These are phyloP conservation scores for Claviceps lovelessii DNA, from an alignment of 2,329 filamentous ascomycete species.

Conservation along the genomic window DNA sequence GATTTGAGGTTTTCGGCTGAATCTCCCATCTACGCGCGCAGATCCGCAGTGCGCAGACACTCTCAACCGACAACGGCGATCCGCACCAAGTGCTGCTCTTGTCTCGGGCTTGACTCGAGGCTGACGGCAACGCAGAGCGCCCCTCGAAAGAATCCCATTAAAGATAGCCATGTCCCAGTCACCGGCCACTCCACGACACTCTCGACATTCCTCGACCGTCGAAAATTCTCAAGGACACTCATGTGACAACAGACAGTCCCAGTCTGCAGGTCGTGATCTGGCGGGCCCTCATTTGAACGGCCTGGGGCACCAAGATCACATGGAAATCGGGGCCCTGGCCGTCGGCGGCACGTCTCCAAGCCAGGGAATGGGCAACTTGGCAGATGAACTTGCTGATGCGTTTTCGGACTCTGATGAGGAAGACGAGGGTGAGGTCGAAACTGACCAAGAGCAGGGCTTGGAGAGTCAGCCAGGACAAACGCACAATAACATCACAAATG, in stretches of 20 bases:
- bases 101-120: background rate
- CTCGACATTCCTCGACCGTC: conserved; percentile 41
- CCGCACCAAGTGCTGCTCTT: background rate
- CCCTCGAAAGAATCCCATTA: background rate
- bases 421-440: conserved; percentile 39
- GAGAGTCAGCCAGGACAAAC: background rate
- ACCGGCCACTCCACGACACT: conserved; percentile 38
- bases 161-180: conserved; percentile 3
- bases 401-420: conserved; percentile 53
- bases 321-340: conserved; percentile 32
- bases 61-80: background rate
- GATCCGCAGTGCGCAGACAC: background rate
- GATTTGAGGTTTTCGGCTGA: background rate
- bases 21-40: background rate
- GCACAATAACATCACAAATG: background rate
- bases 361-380: conserved; percentile 59
- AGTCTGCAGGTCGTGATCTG: conserved; percentile 36
- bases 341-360: conserved; percentile 26
- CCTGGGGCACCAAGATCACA: conserved; percentile 32
- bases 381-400: conserved; percentile 66
- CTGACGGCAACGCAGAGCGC: background rate
- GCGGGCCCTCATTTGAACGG: conserved; percentile 34
- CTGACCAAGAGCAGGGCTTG: conserved; percentile 15
- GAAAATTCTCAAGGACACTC: conserved; percentile 35
- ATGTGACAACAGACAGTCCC: conserved; percentile 32